Base-by-base conservation (phyloP, 2,329 filamentous ascomycete genomes). In the Cladophialophora yegresii region DNA sequence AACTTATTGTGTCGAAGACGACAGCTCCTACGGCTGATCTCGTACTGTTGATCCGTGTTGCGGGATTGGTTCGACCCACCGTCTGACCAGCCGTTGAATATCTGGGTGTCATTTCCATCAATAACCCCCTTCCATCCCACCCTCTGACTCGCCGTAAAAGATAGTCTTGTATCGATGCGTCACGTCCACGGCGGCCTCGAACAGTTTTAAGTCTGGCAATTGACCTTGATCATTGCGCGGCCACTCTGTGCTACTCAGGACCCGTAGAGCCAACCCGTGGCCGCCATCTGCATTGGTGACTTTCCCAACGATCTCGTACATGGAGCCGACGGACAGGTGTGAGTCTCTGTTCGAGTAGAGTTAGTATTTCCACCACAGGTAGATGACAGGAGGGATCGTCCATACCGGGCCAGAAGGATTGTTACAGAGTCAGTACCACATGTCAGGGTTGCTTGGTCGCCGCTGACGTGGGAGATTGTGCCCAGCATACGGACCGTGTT, bases 401-500 rank as follows among this genome's bases (percentile, higher is more conserved):
- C 57, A 43, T 61, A 69, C 70, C 88, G 83, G 74, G 91, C 92
- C 69, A 98, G 76, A 20, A 89, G 80, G 1, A 92, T 82, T 0
- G 87, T 90, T 28, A 97, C 85, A 23, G 87, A 84, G 0, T 93
- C 93, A 28, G 69, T 71, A 2, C 82, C 89, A 5, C 91, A 89
- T 63, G 96, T 92, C 32, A 98, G 84, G 5, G 87, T 86, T 0
- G 92, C 93, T 57, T 85, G 84, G 58, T 95, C 90, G 70, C 93
- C 93, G 58, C 88, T 88, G 26, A 98, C 82, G 72, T 95, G 88
- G 3, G 86, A 85, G 54, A 98, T 92, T 72, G 89, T 92, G 72
- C 95, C 95, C 4, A 96, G 83, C 61, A 98, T 82, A 72, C 92
- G 92, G 67, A 98, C 90, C 67, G 90, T 90, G 69, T 86, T 80